These are phyloP conservation scores for Fusarium bulbicola DNA, from an alignment of 2,329 filamentous ascomycete species.

Conservation along the genomic window DNA sequence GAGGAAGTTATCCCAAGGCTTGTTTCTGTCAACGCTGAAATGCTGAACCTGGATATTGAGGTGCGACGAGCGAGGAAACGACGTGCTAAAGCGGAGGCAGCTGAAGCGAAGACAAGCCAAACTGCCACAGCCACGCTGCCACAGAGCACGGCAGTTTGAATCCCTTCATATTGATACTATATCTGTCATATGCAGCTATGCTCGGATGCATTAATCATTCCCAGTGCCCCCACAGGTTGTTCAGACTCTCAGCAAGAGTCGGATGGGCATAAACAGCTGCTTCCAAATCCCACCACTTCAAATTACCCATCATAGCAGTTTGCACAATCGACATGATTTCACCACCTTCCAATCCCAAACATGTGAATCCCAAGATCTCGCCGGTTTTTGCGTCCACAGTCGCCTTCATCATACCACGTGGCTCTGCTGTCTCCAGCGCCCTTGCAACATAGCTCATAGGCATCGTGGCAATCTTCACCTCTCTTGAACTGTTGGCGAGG, in stretches of 20 bases:
- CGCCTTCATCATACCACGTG: slow-evolving; percentile 62
- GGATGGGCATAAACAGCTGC: slow-evolving; percentile 62
- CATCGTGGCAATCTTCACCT: slow-evolving; percentile 57
- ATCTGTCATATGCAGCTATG: background rate
- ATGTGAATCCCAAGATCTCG: slow-evolving; percentile 62
- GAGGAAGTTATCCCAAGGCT: slow-evolving; percentile 67
- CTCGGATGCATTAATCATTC: slow-evolving; percentile 38
- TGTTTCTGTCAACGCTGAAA: slow-evolving; percentile 64
- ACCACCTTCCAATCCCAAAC: slow-evolving; percentile 60
- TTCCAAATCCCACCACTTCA: slow-evolving; percentile 56
- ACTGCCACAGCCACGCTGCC: background rate
- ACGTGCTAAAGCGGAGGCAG: slow-evolving; percentile 58
- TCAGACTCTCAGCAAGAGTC: slow-evolving; percentile 59
- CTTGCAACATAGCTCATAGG: slow-evolving; percentile 61
- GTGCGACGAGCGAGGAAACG: slow-evolving; percentile 70
- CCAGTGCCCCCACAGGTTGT: slow-evolving; percentile 59
- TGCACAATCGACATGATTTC: slow-evolving; percentile 64
- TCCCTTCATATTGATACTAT: slow-evolving; percentile 7
- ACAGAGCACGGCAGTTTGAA: slow-evolving; percentile 17
- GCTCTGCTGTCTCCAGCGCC: slow-evolving; percentile 61
- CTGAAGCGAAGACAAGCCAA: slow-evolving; percentile 42
- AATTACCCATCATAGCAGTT: slow-evolving; percentile 59
- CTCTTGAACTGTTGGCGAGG: slow-evolving; percentile 39
- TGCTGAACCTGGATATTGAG: slow-evolving; percentile 73
- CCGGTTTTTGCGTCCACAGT: slow-evolving; percentile 57